A percentile compares a stretch with the other conserved stretches of the same genome.
Conservation (phyloP, 768 basidiomycete species). For the Kwoniella heveanensis region DNA sequence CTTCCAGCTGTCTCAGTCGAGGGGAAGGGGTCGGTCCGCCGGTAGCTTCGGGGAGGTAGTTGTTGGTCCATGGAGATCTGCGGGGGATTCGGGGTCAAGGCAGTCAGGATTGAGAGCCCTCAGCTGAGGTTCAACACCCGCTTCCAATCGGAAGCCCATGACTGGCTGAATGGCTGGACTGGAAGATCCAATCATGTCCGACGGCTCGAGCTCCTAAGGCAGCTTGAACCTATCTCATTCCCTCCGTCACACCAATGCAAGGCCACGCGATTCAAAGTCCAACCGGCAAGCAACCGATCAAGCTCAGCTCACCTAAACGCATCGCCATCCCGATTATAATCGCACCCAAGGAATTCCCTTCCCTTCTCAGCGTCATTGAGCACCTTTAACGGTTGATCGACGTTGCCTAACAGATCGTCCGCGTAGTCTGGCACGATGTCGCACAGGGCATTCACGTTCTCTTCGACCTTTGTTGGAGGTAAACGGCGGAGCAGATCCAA, state of each 20-base stretch:
- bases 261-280: too few species aligned
- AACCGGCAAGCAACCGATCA: too few species aligned
- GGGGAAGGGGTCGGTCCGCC: conserved; percentile 84
- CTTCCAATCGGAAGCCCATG: too few species aligned
- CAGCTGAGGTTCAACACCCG: too few species aligned
- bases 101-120: too few species aligned
- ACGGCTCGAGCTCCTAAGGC: too few species aligned
- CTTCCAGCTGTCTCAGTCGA: conserved; percentile 85
- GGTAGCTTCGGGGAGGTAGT: conserved; percentile 85
- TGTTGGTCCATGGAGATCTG: conserved; percentile 98
- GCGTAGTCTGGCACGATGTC: conserved; percentile 86
- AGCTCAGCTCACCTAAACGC: conserved; percentile 71
- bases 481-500: conserved; percentile 93
- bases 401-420: conserved; percentile 89
- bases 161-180: too few species aligned
- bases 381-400: conserved; percentile 89
- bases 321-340: conserved; percentile 90
- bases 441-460: conserved; percentile 80
- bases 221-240: too few species aligned
- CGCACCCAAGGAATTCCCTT: conserved; percentile 87
- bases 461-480: conserved; percentile 85
- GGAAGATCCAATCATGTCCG: too few species aligned
- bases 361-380: conserved; percentile 72
- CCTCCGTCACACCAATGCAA: too few species aligned
- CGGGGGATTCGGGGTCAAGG: not conserved